Percentiles rank a stretch among this genome's conserved stretches.
Conservation (phyloP, 1,139 yeast species). For the Yamadazyma pseudoaaseri region DNA sequence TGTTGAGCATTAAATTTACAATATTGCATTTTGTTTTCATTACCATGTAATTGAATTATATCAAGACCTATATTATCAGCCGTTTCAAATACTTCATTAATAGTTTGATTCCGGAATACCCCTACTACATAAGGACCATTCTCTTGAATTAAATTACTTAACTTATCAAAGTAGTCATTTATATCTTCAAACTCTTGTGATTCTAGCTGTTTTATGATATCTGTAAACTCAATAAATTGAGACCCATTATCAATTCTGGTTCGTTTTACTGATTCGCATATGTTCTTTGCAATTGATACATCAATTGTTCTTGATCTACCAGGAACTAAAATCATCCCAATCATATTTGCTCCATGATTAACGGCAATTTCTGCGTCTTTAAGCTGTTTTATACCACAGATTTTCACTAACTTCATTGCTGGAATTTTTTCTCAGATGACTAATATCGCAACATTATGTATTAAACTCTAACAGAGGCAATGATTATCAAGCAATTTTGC, state of each 20-base stretch:
- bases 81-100: constrained; percentile 54
- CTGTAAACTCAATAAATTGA: constrained; percentile 19
- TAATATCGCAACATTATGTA: constrained; percentile 1
- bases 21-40: constrained; percentile 57
- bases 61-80: constrained; percentile 58
- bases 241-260: constrained; percentile 18
- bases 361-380: constrained; percentile 74
- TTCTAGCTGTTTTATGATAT: constrained; percentile 19
- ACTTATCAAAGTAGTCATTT: constrained; percentile 34
- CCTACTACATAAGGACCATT: constrained; percentile 82
- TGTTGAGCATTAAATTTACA: constrained; percentile 24
- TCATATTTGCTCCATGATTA: constrained; percentile 65
- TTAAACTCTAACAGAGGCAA: not conserved
- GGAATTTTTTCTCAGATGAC: constrained; percentile 1
- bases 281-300: constrained; percentile 49
- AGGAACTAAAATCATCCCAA: constrained; percentile 90
- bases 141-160: constrained; percentile 28
- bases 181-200: constrained; percentile 16
- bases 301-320: constrained; percentile 71
- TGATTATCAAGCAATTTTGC: not conserved
- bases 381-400: constrained; percentile 74
- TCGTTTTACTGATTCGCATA: constrained; percentile 38
- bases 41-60: constrained; percentile 86
- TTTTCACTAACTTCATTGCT: constrained; percentile 50
- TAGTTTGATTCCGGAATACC: constrained; percentile 80